Base-by-base conservation (phyloP, 352 stramenopile species). In the Phytophthora palmivora region DNA sequence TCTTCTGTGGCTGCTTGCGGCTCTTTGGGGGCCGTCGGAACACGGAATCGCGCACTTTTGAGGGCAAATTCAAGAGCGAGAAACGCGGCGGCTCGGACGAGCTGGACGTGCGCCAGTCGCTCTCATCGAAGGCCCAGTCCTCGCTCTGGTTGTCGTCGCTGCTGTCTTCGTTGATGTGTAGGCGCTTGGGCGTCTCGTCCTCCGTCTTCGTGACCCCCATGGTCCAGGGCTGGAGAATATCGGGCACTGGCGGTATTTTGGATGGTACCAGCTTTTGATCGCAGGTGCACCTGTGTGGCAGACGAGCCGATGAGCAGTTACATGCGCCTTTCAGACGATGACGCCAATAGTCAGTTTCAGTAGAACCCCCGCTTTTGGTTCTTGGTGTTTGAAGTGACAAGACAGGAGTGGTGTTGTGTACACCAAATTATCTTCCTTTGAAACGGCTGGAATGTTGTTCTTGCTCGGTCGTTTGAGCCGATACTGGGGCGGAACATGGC, bases 21-120 rank as follows among this genome's bases (percentile, higher is more conserved):
- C 18, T 11, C 34, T 58, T 66, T 2, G 21, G 1, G 0, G 42
- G 34, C 6, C 66, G 67, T 4, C 74, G 47, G 42, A 87, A 84
- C 28, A 87, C 57, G 21, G 77, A 82, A 32, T 67, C 52, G 33
- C 77, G 77, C 28, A 87, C 70, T 38, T 75, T 80, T 2, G 53
- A 63, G 1, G 77, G 77, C 2, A 87, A 37, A 2, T 52, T 65
- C n/a, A 82, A 36, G 34, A 87, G 47, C 28, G 77, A 87, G 58
- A 87, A 87, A 19, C 76, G 71, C 5, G 59, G 22, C 3, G 68
- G 61, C 43, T 84, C 74, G 14, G 67, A 81, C 18, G 63, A 79
- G 63, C 67, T 85, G 44, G 72, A 84, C 44, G 71, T 72, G 56
- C 68, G 74, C 48, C 66, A 76, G 46, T 88, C 81, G 68, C 74